phyloP scores from a whole-genome alignment of 2,329 filamentous ascomycete genomes.

The Aspergillus arachidicola region DNA sequence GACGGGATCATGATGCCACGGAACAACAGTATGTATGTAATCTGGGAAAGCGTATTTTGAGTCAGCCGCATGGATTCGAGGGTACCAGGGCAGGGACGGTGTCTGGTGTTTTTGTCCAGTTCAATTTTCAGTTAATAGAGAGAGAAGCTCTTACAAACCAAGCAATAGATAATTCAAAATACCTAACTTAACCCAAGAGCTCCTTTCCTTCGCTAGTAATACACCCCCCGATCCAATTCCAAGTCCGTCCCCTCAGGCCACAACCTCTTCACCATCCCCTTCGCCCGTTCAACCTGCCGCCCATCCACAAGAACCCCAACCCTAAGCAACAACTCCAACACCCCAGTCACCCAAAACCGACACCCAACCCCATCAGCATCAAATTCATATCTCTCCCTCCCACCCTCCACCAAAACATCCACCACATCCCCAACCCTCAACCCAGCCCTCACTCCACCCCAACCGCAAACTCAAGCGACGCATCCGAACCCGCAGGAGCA shows the following conservation, averaged over 20 bases:
- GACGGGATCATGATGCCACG: conserved; percentile 35
- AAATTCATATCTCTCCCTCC: neutral
- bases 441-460: neutral
- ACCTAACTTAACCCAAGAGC: neutral
- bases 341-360: neutral
- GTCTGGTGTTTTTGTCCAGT: conserved; percentile 17
- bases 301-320: neutral
- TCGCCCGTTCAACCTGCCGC: neutral
- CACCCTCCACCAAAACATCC: neutral
- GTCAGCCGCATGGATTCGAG: conserved; percentile 3
- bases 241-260: neutral
- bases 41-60: conserved; percentile 13
- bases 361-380: neutral
- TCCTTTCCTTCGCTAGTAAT: neutral
- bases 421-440: neutral
- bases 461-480: neutral
- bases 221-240: neutral
- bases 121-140: neutral
- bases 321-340: neutral
- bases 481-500: neutral
- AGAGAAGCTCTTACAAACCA: neutral
- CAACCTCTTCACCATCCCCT: neutral
- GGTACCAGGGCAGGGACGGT: neutral
- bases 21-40: conserved; percentile 28
- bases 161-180: neutral